These are phyloP conservation scores for Hirschioporus abietinus DNA, from an alignment of 768 basidiomycete genomes.

Conservation along the genomic window DNA sequence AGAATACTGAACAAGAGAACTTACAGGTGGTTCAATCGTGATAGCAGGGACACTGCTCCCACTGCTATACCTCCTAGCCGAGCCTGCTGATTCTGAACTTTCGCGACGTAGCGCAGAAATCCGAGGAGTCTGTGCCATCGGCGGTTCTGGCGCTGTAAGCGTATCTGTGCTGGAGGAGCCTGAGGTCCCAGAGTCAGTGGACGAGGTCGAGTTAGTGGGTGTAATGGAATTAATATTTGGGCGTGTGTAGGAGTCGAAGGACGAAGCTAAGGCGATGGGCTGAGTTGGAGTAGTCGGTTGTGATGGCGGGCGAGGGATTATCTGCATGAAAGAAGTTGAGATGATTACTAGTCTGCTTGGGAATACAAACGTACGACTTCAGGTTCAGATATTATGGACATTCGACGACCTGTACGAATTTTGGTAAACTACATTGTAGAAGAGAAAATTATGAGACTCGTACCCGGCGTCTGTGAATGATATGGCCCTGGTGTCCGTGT, in stretches of 20 bases:
- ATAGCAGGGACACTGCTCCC: background rate
- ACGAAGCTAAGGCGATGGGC: background rate
- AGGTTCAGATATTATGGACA: background rate
- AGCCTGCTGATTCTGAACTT: background rate
- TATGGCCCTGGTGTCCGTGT: background rate
- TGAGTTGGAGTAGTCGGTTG: background rate
- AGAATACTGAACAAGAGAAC: background rate
- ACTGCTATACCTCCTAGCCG: background rate
- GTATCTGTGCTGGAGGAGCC: background rate
- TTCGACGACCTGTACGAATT: background rate
- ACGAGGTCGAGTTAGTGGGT: background rate
- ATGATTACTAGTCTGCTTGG: background rate
- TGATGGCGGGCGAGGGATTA: background rate
- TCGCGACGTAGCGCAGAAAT: background rate
- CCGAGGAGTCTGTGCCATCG: background rate
- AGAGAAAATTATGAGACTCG: background rate
- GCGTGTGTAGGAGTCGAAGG: background rate
- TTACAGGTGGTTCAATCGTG: conserved; percentile 1
- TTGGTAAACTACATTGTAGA: background rate
- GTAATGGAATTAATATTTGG: background rate
- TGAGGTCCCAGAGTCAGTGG: background rate
- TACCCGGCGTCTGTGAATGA: background rate
- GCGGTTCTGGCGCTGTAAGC: background rate
- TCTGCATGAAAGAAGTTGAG: background rate
- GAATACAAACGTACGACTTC: background rate